A percentile compares a stretch with the other conserved stretches of the same genome.
These are phyloP conservation scores for Backusella morwellensis DNA, from an alignment of 192 early-diverging fungal species.

Conservation along the genomic window DNA sequence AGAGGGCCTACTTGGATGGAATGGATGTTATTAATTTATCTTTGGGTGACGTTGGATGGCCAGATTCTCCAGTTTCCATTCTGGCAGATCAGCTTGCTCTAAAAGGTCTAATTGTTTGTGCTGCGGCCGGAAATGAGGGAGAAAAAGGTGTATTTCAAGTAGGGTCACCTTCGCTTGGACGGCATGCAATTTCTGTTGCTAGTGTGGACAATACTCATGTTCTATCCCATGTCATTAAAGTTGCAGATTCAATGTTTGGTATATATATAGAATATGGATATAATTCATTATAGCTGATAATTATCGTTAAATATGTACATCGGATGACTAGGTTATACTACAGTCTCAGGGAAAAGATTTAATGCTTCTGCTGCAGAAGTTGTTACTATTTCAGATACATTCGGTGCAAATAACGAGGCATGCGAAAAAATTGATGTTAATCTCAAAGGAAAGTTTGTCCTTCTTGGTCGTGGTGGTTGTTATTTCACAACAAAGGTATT, in stretches of 20 bases:
- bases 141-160: slow-evolving; percentile 52
- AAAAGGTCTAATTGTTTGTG: slow-evolving; percentile 56
- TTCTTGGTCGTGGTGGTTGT: slow-evolving; percentile 48
- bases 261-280: slow-evolving; percentile 17
- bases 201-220: slow-evolving; percentile 49
- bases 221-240: slow-evolving; percentile 14
- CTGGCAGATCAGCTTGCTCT: slow-evolving; percentile 43
- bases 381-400: slow-evolving; percentile 32
- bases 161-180: slow-evolving; percentile 46
- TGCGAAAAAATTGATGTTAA: slow-evolving; percentile 32
- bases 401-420: slow-evolving; percentile 44
- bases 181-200: slow-evolving; percentile 57
- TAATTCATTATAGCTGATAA: background rate
- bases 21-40: slow-evolving; percentile 69
- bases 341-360: slow-evolving; percentile 5
- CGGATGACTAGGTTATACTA: slow-evolving; percentile 25
- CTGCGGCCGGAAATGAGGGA: slow-evolving; percentile 80
- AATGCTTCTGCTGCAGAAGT: slow-evolving; percentile 36
- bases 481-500: slow-evolving; percentile 41
- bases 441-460: slow-evolving; percentile 38
- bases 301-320: background rate
- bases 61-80: slow-evolving; percentile 45
- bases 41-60: slow-evolving; percentile 58
- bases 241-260: slow-evolving; percentile 24
- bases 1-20: slow-evolving; percentile 34